These are phyloP conservation scores for Dioszegia aurantiaca DNA, from an alignment of 768 basidiomycete genomes.

Conservation along the genomic window DNA sequence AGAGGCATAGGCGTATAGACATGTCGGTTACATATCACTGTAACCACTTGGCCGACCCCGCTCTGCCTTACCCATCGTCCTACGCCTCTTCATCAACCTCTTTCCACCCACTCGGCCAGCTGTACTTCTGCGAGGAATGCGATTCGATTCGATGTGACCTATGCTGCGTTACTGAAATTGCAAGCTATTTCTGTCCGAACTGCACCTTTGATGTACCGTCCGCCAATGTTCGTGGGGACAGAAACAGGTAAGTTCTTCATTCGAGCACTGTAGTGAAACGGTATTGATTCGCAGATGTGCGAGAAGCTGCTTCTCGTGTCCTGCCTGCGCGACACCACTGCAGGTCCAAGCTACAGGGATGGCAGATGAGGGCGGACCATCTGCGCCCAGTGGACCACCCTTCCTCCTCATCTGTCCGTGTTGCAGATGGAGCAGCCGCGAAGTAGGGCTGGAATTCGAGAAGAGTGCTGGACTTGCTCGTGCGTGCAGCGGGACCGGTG, in stretches of 20 bases:
- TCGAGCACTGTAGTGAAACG: neutral
- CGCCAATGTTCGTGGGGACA: slow-evolving; percentile 96
- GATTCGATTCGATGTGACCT: slow-evolving; percentile 89
- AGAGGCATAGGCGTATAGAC: neutral
- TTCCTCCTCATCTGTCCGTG: slow-evolving; percentile 88
- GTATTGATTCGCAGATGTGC: slow-evolving; percentile 68
- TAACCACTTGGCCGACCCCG: slow-evolving; percentile 53
- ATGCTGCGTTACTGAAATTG: slow-evolving; percentile 89
- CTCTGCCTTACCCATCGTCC: slow-evolving; percentile 68
- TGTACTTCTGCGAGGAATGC: slow-evolving; percentile 99
- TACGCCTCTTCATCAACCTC: slow-evolving; percentile 66
- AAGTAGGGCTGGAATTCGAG: slow-evolving; percentile 88
- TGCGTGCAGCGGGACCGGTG: slow-evolving; percentile 51
- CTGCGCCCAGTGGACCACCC: slow-evolving; percentile 61
- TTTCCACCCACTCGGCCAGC: slow-evolving; percentile 75
- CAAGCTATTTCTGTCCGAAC: slow-evolving; percentile 96
- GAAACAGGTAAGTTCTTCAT: slow-evolving; percentile 68
- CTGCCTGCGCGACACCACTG: slow-evolving; percentile 83
- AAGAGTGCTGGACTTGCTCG: slow-evolving; percentile 94
- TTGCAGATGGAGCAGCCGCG: slow-evolving; percentile 91
- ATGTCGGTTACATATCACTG: slow-evolving; percentile 53
- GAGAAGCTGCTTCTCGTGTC: slow-evolving; percentile 95
- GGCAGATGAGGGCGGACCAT: slow-evolving; percentile 53
- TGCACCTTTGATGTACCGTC: slow-evolving; percentile 98
- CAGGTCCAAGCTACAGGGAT: slow-evolving; percentile 78